Evolutionary conservation across 768 basidiomycete genomes (phyloP).

Genomic region (Phylloporus sp.): DNA sequence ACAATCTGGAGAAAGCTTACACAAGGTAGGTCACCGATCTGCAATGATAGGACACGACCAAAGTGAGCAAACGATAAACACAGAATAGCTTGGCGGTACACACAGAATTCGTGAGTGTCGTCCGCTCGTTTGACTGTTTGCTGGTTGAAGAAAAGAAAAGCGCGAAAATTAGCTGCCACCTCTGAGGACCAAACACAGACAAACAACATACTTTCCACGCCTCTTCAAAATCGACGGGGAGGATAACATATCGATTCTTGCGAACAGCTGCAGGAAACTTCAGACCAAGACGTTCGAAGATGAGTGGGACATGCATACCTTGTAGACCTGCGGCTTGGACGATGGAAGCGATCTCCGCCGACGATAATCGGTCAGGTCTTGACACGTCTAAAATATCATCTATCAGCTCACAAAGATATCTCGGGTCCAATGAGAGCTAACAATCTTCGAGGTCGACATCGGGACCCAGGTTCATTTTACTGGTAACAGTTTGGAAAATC

Average conservation of each 20-base stretch:
- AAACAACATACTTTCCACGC: conserved; percentile 95
- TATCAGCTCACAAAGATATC: conserved; percentile 14
- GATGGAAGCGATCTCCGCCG: conserved; percentile 92
- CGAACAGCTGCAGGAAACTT: conserved; percentile 59
- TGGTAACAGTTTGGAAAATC: conserved; percentile 96
- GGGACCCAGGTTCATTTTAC: conserved; percentile 96
- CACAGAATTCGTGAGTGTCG: conserved; percentile 96
- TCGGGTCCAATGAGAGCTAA: conserved; percentile 37
- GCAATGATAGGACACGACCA: conserved; percentile 1
- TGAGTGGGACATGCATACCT: conserved; percentile 42
- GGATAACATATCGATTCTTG: conserved; percentile 96
- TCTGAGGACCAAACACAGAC: conserved; percentile 37
- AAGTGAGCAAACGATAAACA: background rate
- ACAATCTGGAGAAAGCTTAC: conserved; percentile 36
- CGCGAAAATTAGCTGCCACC: conserved; percentile 30
- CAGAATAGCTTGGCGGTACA: conserved; percentile 30
- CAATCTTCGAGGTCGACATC: conserved; percentile 99
- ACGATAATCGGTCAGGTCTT: conserved; percentile 90
- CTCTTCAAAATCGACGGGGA: conserved; percentile 97
- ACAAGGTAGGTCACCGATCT: conserved; percentile 37
- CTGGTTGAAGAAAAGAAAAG: conserved; percentile 45
- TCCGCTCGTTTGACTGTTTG: conserved; percentile 95
- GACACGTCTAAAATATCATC: conserved; percentile 68
- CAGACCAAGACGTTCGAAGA: background rate
- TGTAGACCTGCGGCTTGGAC: conserved; percentile 97